phyloP scores from a whole-genome alignment of 805 yeast species.

The Yueomyces sp. region DNA sequence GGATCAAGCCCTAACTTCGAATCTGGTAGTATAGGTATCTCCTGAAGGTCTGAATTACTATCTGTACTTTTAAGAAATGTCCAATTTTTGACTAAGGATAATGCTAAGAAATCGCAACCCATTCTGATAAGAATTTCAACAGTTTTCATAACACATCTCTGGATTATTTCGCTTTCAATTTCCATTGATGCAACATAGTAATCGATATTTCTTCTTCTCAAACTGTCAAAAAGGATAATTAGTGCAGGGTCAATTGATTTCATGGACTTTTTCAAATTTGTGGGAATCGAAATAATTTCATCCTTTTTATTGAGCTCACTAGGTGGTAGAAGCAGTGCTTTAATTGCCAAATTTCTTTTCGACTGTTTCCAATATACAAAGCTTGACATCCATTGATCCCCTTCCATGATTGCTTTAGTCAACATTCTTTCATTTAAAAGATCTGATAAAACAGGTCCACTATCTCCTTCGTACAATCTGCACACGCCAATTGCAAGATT shows the following conservation, averaged over 20 bases:
- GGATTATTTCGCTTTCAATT: constrained; percentile 36
- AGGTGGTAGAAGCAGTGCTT: constrained; percentile 51
- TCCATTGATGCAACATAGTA: constrained; percentile 36
- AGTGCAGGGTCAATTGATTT: constrained; percentile 74
- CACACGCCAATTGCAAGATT: constrained; percentile 73
- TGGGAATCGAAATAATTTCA: constrained; percentile 17
- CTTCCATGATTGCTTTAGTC: constrained; percentile 43
- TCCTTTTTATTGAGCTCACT: constrained; percentile 12
- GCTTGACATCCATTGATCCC: constrained; percentile 71
- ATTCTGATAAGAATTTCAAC: constrained; percentile 60
- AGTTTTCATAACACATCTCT: constrained; percentile 46
- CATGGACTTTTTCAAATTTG: constrained; percentile 27
- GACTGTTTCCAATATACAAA: constrained; percentile 65
- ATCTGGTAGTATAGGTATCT: neutral
- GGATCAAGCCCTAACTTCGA: constrained; percentile 4
- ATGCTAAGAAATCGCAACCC: constrained; percentile 80
- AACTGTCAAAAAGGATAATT: constrained; percentile 47
- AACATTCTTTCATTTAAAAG: constrained; percentile 38
- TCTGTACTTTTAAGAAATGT: constrained; percentile 27
- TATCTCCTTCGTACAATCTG: constrained; percentile 55
- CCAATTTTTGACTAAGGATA: constrained; percentile 58
- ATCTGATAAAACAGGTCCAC: constrained; percentile 37
- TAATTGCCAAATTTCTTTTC: constrained; percentile 39
- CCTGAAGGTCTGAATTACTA: neutral
- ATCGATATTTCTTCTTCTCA: constrained; percentile 39